phyloP scores from a whole-genome alignment of 164 flowering plant species.

The grape (Vitis vinifera) region ASM3070453v1 NC_081809.1:5899501-5900000 shows the following conservation, averaged over 20 bases:
- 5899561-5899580: background rate
- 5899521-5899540: constrained; percentile 20
- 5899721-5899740: constrained; percentile 40
- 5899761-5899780: constrained; percentile 37
- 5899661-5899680: constrained; percentile 58
- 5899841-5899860: too few species aligned
- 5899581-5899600: background rate
- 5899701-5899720: constrained; percentile 62
- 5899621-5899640: constrained; percentile 30
- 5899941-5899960: too few species aligned
- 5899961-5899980: too few species aligned
- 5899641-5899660: constrained; percentile 31
- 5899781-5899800: background rate
- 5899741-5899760: constrained; percentile 42
- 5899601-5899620: constrained; percentile 30
- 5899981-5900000: too few species aligned
- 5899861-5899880: too few species aligned
- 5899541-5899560: background rate
- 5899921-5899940: too few species aligned
- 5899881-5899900: too few species aligned
- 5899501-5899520: constrained; percentile 41
- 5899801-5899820: too few species aligned
- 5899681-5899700: constrained; percentile 48
- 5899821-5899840: too few species aligned
- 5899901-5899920: too few species aligned